Base-by-base conservation (phyloP, 108 stramenopile species). In the Nitzschia putrida region DNA sequence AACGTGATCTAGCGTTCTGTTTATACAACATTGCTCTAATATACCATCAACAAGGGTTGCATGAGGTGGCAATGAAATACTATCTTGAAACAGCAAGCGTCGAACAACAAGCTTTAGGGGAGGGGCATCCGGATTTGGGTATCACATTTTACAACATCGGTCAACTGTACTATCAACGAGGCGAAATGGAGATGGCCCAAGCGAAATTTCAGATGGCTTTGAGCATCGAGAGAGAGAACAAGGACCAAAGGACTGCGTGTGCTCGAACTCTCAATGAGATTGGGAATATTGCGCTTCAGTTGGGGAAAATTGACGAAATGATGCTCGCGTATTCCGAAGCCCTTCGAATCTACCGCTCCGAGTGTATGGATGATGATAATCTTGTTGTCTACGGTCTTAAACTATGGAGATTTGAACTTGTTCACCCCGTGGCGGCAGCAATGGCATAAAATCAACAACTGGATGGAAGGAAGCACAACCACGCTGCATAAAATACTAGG, bases 251-350 rank as follows among this genome's bases (percentile, higher is more conserved):
- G 29, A 61, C 79, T 9, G 73, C 84, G 8, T 80, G 78, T 53
- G 89, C 89, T 13, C 69, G 83, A 37, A 82, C 85, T 0, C 44
- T 87, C 58, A 86, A 83, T 55, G 86, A 90, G 56, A 90, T 90
- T 61, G 89, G 89, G 14, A 90, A 90, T 69, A 80, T 90, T 43
- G 68, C 87, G 37, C 57, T 84, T 37, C 57, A 76, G 40, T 64
- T 69, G 12, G 83, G 88, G 24, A 82, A 84, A 42, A 45, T 80
- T 4, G 56, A 60, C 21, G 64, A n/a, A 37, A 50, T 72, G 49
- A 76, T 76, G 80, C 76, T 82, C 29, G 74, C 80, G 38, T 84
- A 80, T 59, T 71, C 79, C 7, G 76, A 82, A 44, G 83, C 71
- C 0, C 68, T 78, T 14, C 72, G 77, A 11, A 82, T 82, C 18